Evolutionary conservation across 306 rosid genomes (phyloP), one percentile per base, ranked within the genome.

Genomic region (Macrotyloma uniflorum): DNA sequence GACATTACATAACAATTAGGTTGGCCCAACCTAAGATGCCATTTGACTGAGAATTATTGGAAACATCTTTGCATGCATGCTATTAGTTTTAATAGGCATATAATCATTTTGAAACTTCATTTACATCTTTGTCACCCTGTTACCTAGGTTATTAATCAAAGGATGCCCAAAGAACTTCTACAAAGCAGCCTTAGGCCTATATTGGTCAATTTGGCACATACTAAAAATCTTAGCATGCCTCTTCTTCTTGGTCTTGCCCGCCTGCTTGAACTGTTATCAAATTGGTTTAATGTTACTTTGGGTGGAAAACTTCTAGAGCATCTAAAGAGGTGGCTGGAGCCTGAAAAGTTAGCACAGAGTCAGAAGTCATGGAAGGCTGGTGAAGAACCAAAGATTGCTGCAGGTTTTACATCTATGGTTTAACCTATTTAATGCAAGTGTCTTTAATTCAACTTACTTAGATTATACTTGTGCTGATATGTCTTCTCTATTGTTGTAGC

Each of bases 361-460:
- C 99, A 96, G 85, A 93, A 93, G 80, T 66, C 91, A 83, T 96
- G 99, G 99, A 96, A 96, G 89, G 93, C 99, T 71, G 99, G 99
- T 65, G 99, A 96, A 87, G 99, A 96, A 83, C 99, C 99, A 46
- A 96, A 93, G 87, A 93, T 96, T 84, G 99, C 99, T 8, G 99
- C 99, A 62, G 99, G 99, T 96, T 82, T 78, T 58, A 70, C 63
- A 65, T 70, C 74, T 65, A 50, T 67, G 33, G 55, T 82, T 67
- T 86, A 68, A 57, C 77, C 65, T 81, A 65, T 47, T 74, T 58
- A 49, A 67, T 73, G 36, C 67, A 75, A 74, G 5, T 53, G 66
- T 73, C 83, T 57, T 75, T 73, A 22, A 62, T 80, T 49, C 80
- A 49, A 63, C 73, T 78, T 76, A 68, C 57, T 14, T 33, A 18